Evolutionary conservation across 2,329 filamentous ascomycete genomes (phyloP), one percentile per base, ranked within the genome.

Genomic region (Epicoccum sorghinum): DNA sequence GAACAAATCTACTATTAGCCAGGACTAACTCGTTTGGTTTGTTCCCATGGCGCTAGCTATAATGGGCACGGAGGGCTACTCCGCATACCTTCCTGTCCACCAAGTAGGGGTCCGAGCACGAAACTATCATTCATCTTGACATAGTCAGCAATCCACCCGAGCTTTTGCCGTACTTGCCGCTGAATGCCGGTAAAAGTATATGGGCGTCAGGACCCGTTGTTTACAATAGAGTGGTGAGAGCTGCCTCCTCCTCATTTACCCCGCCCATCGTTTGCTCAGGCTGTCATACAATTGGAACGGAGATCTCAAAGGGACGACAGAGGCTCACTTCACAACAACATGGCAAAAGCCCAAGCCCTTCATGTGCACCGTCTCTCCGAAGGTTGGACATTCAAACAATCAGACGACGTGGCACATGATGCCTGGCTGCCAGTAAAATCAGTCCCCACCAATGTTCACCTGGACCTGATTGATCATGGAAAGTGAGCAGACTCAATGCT

Each of bases 381-480:
- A 7, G 77, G 77, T 40, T 80, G 79, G 79, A 57, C 66, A 9
- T 79, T 81, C 72, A 80, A 77, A 66, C 75, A 80, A 59, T 71
- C 74, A 13, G 72, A 78, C 51, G 71, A 78, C 52, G 57, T 63
- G 3, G 64, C 70, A 18, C 66, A 78, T 30, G 55, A 70, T 59
- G 66, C 64, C n/a, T 81, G 78, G 79, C 64, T 80, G 39, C 67
- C 77, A 2, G 78, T 79, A 32, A 71, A 74, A 39, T 69, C 61
- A 39, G 77, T 81, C 6, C 79, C 79, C 5, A 80, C 79, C 1
- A 80, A 79, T 61, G 74, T 80, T 23, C 79, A 81, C 58, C 64
- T 80, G 42, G 79, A 81, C 55, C 65, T 80, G 49, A 75, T 81
- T 32, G 75, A 76, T 51, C 70, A 80, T 64, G 71, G 74, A 48